phyloP scores from a whole-genome alignment of 148 eudicot genomes.

The Arbutus unedo region DNA sequence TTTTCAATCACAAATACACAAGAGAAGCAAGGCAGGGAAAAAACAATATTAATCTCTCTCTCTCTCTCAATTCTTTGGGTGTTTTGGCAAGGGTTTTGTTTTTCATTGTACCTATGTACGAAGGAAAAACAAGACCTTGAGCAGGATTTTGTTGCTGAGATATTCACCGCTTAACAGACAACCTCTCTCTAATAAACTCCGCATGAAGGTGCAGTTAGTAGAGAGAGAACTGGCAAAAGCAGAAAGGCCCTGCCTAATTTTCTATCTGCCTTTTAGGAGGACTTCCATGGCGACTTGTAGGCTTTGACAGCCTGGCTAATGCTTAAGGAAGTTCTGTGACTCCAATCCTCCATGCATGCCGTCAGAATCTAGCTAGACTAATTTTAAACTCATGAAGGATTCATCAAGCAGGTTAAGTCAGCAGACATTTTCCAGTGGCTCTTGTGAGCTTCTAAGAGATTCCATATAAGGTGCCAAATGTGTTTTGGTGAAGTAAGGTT shows the following conservation, averaged over 20 bases:
- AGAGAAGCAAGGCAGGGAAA: too few species aligned
- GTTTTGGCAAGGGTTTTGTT: background rate
- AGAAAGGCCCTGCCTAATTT: background rate
- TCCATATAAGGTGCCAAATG: background rate
- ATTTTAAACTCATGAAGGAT: background rate
- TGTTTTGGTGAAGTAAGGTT: background rate
- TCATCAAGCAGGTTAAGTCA: background rate
- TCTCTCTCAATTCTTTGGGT: background rate
- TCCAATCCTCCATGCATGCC: background rate
- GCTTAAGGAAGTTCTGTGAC: background rate
- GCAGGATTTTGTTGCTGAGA: background rate
- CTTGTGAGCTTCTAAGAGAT: background rate
- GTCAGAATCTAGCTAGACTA: slow-evolving; percentile 3
- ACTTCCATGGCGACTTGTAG: background rate
- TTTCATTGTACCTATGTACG: too few species aligned
- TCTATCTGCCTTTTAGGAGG: background rate
- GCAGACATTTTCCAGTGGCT: background rate
- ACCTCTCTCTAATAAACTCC: background rate
- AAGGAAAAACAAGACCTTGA: background rate
- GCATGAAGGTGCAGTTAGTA: background rate
- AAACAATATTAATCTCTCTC: too few species aligned
- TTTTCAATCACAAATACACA: background rate
- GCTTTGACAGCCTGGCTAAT: background rate
- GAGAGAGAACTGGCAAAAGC: background rate
- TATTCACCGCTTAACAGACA: background rate